Evolutionary conservation across 371 early-diverging fungal genomes (phyloP), one percentile per base, ranked within the genome.

Genomic region (Lichtheimia ornata): DNA sequence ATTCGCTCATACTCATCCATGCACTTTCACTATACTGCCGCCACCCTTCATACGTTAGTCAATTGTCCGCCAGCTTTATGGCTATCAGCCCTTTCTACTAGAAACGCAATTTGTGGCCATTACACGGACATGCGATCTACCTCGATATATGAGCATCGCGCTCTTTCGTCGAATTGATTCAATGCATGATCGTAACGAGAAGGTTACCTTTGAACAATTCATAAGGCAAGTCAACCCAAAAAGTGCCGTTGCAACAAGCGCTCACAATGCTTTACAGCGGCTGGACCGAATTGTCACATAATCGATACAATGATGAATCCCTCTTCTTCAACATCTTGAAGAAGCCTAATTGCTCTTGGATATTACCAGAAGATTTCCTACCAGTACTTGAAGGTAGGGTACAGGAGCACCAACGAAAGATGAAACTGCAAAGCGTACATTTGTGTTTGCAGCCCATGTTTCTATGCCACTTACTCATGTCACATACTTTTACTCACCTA

Each of bases 101-200:
- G 84, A 83, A 64, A 60, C 65, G 0, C 70, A 76, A 3, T 86
- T 88, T 59, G 66, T 82, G 18, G 63, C 77, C 4, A 81, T 90
- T 7, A 81, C 85, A 20, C 70, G 80, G 55, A 79, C 78, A 20
- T 84, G 84, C 58, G 78, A 70, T 4, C 58, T 90, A 40, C 86
- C 88, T 14, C 71, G 83, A 17, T 89, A 84, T 56, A 71, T 90
- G 71, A 87, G 81, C 59, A 58, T 85, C 40, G 82, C 84, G 1
- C 63, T 90, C 54, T 89, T 87, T 66, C 77, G 84, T n/a, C 72
- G 75, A 50, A 58, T 82, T 15, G 73, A 76, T 49, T 60, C 51
- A 1, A 57, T 69, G 53, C 58, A 62, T 41, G 30, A 53, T 18
- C 55, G 58, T 2, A 63, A 59, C n/a, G 71, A 71, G 41, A 13